A percentile compares a stretch with the other conserved stretches of the same genome.
Evolutionary conservation across 257 asterid genomes (phyloP).

Genomic region (Cruciata laevipes): DNA sequence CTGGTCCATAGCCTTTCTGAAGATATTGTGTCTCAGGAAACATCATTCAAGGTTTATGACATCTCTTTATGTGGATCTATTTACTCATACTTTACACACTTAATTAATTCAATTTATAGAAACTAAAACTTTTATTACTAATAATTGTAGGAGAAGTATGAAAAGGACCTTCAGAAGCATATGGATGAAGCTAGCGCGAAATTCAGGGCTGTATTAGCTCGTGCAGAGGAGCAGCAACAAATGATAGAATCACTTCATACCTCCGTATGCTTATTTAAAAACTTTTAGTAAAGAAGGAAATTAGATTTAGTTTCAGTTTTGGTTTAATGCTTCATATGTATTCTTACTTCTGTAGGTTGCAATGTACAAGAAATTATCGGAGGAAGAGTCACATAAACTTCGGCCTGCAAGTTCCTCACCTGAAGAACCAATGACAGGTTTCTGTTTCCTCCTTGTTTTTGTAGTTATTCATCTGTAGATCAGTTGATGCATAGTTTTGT

Average conservation of each 20-base stretch:
- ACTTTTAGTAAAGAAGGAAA: constrained; percentile 2
- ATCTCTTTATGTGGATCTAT: not conserved
- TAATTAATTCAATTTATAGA: not conserved
- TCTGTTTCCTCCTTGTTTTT: constrained; percentile 2
- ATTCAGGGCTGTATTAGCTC: constrained; percentile 58
- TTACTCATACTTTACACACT: not conserved
- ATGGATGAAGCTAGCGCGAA: constrained; percentile 50
- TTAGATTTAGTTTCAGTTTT: not conserved
- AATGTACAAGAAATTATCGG: constrained; percentile 78
- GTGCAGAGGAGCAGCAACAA: constrained; percentile 75
- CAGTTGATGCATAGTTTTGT: not conserved
- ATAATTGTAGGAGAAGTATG: constrained; percentile 53
- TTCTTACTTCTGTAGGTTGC: constrained; percentile 49
- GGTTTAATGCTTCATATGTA: not conserved
- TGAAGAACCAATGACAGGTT: constrained; percentile 51
- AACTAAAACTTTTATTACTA: not conserved
- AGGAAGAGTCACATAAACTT: constrained; percentile 58
- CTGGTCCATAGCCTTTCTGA: constrained; percentile 63
- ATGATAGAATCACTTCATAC: constrained; percentile 93
- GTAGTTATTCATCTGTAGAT: not conserved
- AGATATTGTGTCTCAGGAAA: constrained; percentile 65
- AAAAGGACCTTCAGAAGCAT: constrained; percentile 61
- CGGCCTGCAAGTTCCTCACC: constrained; percentile 34
- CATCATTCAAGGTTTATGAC: constrained; percentile 52
- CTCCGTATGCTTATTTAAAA: constrained; percentile 50